Evolutionary conservation across 352 stramenopile genomes (phyloP).

Genomic region (Pythium brassicae): DNA sequence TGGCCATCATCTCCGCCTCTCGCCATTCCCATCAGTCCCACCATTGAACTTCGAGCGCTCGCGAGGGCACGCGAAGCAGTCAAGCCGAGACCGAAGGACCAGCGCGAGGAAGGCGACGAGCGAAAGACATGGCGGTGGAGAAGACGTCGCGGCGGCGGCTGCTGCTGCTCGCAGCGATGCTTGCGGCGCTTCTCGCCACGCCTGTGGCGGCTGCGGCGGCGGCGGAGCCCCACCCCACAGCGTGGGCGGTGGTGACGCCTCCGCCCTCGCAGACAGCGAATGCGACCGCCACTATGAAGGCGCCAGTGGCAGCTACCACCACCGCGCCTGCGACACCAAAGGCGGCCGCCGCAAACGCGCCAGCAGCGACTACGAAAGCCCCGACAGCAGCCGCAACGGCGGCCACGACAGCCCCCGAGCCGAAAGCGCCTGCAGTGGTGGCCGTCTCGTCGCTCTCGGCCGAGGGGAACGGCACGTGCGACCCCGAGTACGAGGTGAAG

Average conservation of each 20-base stretch:
- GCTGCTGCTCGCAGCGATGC: background rate
- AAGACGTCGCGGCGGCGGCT: background rate
- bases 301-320: constrained; percentile 11
- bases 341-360: constrained; percentile 3
- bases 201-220: background rate
- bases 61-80: no score
- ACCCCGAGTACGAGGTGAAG: constrained; percentile 50
- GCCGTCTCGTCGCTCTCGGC: constrained; percentile 10
- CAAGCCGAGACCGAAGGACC: no score
- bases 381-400: constrained; percentile 19
- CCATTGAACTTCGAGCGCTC: no score
- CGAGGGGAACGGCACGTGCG: constrained; percentile 22
- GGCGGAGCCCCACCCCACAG: background rate
- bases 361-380: constrained; percentile 5
- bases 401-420: background rate
- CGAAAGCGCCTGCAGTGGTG: background rate
- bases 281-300: constrained; percentile 3
- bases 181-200: background rate
- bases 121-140: no score
- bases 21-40: no score
- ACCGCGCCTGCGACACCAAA: constrained; percentile 4
- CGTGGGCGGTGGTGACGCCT: background rate
- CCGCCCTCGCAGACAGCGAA: constrained; percentile 5
- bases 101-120: no score
- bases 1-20: no score